These are phyloP conservation scores for Cymbopogon citratus DNA, from an alignment of 176 grass and related monocot species.

Conservation along the genomic window DNA sequence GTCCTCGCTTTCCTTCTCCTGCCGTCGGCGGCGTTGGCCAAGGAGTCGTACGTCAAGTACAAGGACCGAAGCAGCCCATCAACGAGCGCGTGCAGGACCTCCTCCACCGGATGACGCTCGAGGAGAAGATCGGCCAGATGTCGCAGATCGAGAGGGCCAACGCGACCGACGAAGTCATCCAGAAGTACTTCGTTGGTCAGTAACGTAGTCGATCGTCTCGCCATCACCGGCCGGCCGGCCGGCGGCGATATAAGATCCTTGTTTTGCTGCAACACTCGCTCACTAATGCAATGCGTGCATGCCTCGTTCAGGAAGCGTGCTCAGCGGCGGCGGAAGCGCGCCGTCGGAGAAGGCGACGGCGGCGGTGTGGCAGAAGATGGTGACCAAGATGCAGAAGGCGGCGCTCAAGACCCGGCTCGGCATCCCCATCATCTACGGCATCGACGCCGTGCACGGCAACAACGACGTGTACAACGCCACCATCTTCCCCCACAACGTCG, in stretches of 20 bases:
- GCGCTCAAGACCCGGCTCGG: constrained; percentile 77
- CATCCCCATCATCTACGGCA: constrained; percentile 88
- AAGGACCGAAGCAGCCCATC: constrained; percentile 60
- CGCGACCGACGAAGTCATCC: constrained; percentile 44
- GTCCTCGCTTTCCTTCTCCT: constrained; percentile 17
- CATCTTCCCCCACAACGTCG: constrained; percentile 90
- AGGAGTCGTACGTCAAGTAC: constrained; percentile 38
- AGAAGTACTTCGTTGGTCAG: constrained; percentile 69
- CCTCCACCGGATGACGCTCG: constrained; percentile 64
- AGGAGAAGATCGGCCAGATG: constrained; percentile 95
- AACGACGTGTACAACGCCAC: constrained; percentile 80
- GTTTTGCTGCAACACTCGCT: background rate
- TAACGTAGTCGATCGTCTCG: too few species aligned
- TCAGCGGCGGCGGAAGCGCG: constrained; percentile 79
- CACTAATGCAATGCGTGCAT: background rate
- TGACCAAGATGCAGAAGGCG: constrained; percentile 72
- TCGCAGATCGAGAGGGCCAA: constrained; percentile 70
- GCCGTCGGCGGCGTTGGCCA: background rate
- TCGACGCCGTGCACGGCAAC: constrained; percentile 87
- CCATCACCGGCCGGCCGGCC: too few species aligned
- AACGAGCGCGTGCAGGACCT: constrained; percentile 56
- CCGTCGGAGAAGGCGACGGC: constrained; percentile 52
- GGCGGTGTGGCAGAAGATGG: constrained; percentile 41
- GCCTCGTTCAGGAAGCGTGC: constrained; percentile 56
- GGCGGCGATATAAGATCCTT: background rate